Evolutionary conservation across 768 basidiomycete species (phyloP).

Genomic region (Pulveroboletus sp.): DNA sequence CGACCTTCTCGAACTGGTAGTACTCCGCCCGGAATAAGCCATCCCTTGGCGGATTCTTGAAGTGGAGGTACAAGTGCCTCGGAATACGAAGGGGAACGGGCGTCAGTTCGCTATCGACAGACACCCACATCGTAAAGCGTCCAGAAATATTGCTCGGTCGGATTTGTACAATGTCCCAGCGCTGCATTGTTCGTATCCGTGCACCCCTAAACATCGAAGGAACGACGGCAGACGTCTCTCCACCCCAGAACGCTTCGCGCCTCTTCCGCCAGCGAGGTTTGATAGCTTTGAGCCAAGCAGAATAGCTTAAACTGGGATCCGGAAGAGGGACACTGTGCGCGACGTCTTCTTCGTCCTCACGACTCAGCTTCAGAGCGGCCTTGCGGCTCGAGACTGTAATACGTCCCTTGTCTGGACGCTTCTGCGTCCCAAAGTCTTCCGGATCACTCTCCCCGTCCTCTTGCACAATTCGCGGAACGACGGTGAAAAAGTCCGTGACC

Average conservation of each 20-base stretch:
- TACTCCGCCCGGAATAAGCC: slow-evolving; percentile 62
- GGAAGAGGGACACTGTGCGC: slow-evolving; percentile 44
- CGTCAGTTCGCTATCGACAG: slow-evolving; percentile 74
- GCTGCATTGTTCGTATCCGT: slow-evolving; percentile 54
- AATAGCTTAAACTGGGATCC: slow-evolving; percentile 61
- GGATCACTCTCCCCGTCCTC: slow-evolving; percentile 42
- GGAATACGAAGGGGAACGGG: slow-evolving; percentile 80
- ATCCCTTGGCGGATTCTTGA: slow-evolving; percentile 65
- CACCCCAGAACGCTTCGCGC: slow-evolving; percentile 46
- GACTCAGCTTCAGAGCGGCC: slow-evolving; percentile 37
- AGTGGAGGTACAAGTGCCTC: slow-evolving; percentile 90
- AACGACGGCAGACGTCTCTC: slow-evolving; percentile 40
- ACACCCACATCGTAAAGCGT: slow-evolving; percentile 85
- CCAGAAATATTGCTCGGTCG: slow-evolving; percentile 72
- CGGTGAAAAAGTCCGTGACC: slow-evolving; percentile 86
- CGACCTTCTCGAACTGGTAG: slow-evolving; percentile 71
- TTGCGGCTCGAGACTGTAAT: slow-evolving; percentile 55
- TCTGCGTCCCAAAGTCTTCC: slow-evolving; percentile 49
- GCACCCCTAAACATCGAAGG: slow-evolving; percentile 74
- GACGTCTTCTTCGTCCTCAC: slow-evolving; percentile 36
- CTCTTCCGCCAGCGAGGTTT: slow-evolving; percentile 71
- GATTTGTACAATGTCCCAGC: slow-evolving; percentile 94
- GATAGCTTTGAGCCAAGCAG: slow-evolving; percentile 74
- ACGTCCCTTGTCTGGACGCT: slow-evolving; percentile 33
- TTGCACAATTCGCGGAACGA: slow-evolving; percentile 11